A percentile compares a stretch with the other conserved stretches of the same genome.
Evolutionary conservation across 2,329 filamentous ascomycete genomes (phyloP).

Genomic region (Arthroderma sp.): DNA sequence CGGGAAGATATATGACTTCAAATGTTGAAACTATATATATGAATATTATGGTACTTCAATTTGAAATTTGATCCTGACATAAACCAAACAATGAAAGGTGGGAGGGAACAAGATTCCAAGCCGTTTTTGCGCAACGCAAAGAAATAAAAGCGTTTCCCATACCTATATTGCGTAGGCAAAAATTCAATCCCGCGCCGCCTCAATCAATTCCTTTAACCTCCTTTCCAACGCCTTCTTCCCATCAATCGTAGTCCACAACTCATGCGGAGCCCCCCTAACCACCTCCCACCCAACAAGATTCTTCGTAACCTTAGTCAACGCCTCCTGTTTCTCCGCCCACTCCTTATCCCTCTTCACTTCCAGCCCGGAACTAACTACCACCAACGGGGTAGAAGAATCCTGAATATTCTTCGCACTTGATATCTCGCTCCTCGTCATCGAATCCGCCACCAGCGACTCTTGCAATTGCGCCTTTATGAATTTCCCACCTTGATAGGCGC

Average conservation of each 20-base stretch:
- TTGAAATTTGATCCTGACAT: too few species aligned
- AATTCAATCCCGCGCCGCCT: background rate
- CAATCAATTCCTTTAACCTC: slow-evolving; percentile 57
- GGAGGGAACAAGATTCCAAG: too few species aligned
- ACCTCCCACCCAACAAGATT: slow-evolving; percentile 76
- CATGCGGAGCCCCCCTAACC: slow-evolving; percentile 68
- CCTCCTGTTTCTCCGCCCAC: slow-evolving; percentile 78
- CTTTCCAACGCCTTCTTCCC: slow-evolving; percentile 67
- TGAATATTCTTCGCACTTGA: slow-evolving; percentile 68
- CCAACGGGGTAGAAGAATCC: slow-evolving; percentile 58
- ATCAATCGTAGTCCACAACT: slow-evolving; percentile 66
- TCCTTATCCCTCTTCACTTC: slow-evolving; percentile 51
- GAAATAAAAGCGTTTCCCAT: too few species aligned
- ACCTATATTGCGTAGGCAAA: background rate
- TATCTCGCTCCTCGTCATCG: slow-evolving; percentile 73
- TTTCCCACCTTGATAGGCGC: slow-evolving; percentile 67
- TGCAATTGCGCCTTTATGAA: slow-evolving; percentile 84
- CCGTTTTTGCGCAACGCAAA: too few species aligned
- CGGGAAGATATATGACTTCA: too few species aligned
- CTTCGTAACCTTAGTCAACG: slow-evolving; percentile 65
- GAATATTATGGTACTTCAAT: too few species aligned
- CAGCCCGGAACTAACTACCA: slow-evolving; percentile 69
- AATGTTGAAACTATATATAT: too few species aligned
- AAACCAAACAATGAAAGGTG: too few species aligned
- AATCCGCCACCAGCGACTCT: slow-evolving; percentile 76